Base-by-base conservation (phyloP, 331 rosid species). In the Arachis monticola region DNA sequence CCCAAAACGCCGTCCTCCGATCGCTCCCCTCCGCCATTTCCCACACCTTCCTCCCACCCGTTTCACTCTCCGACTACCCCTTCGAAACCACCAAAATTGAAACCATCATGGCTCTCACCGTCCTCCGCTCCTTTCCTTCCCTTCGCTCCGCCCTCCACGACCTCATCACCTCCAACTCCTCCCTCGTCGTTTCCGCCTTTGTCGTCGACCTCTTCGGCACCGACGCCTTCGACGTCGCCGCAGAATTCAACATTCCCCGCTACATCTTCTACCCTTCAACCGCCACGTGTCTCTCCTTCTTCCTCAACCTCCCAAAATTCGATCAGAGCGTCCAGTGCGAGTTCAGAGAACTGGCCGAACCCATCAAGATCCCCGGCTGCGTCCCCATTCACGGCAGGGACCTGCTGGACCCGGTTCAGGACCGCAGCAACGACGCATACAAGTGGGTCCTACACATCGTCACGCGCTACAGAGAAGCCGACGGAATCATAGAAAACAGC, bases 161-260 rank as follows among this genome's bases (percentile, higher is more conserved):
- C 0, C 10, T 92, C 5, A 47, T 8, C 62, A 64, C 89, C 10
- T 55, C 90, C 60, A 1, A 58, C 4, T 27, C 76, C 7, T 65
- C 81, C 1, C 48, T 42, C 12, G 64, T 80, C 12, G 45, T 86
- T 27, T 79, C 83, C 1, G 88, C 86, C 4, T 11, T 92, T 42
- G 75, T 90, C 52, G 96, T 86, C 32, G 98, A 93, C 81, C 93
- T 87, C 40, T 93, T 93, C 53, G 88, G 77, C 70, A 88, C 95
- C 48, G 98, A 93, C 78, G 96, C 92, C 11, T 86, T 93, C 60
- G 89, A 91, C 38, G 84, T 87, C 7, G 96, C 98, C 5, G 17
- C 4, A 1, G 93, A 88, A 75, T 83, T 90, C 69, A 45, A 67
- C 55, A 14, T 85, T 27, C 73, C 84, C 2, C 74, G 80, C 0